phyloP scores from a whole-genome alignment of 148 eudicot species.

The Gaultheria prostrata region DNA sequence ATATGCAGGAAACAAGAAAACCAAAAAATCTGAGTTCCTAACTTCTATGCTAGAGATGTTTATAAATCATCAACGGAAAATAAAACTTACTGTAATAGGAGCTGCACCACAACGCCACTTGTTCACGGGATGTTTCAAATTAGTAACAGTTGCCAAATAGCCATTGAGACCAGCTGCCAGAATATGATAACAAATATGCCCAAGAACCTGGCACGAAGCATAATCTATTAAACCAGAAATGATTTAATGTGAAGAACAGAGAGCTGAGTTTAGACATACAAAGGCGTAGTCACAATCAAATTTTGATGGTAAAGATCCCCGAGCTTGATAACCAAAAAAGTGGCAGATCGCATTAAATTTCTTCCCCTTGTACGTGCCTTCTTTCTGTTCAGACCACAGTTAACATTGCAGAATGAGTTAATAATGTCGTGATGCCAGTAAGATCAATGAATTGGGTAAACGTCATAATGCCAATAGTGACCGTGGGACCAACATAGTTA shows the following conservation, averaged over 20 bases:
- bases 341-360: slow-evolving; percentile 97
- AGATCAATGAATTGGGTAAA: background rate
- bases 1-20: background rate
- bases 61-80: slow-evolving; percentile 1
- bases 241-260: background rate
- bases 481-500: background rate
- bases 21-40: background rate
- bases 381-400: slow-evolving; percentile 57
- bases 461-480: background rate
- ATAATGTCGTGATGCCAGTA: background rate
- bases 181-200: slow-evolving; percentile 88
- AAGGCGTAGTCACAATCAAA: slow-evolving; percentile 97
- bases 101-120: slow-evolving; percentile 99
- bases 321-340: slow-evolving; percentile 98
- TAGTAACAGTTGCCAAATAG: slow-evolving; percentile 87
- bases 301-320: slow-evolving; percentile 94
- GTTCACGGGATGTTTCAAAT: slow-evolving; percentile 79
- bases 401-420: background rate
- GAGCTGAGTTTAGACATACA: slow-evolving; percentile 40
- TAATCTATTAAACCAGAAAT: slow-evolving; percentile 11
- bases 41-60: slow-evolving; percentile 2
- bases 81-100: slow-evolving; percentile 72
- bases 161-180: slow-evolving; percentile 97
- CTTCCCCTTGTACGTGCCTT: slow-evolving; percentile 98
- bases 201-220: slow-evolving; percentile 67